These are phyloP conservation scores for Danielia reshetovae DNA, from an alignment of 805 yeast species.

Conservation along the genomic window DNA sequence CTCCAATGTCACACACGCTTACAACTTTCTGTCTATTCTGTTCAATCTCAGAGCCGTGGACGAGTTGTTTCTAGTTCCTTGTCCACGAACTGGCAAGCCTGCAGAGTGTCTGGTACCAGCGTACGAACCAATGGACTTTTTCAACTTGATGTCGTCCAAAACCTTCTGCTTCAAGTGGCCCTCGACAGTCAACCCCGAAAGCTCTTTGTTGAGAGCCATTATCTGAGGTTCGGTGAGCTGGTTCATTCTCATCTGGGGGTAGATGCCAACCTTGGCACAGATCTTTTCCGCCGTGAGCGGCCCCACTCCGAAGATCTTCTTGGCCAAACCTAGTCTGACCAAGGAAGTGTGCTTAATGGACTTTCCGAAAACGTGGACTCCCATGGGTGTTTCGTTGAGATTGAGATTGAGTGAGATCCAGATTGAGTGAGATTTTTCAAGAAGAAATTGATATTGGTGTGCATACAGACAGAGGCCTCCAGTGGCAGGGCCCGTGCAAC, in stretches of 20 bases:
- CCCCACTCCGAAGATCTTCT: conserved; percentile 88
- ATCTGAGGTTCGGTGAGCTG: conserved; percentile 86
- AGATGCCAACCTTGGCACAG: conserved; percentile 85
- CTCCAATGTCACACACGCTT: neutral
- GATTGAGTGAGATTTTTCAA: too few relatives aligned
- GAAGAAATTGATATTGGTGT: too few relatives aligned
- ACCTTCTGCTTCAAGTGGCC: conserved; percentile 71
- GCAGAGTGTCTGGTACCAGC: conserved; percentile 86
- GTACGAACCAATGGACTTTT: conserved; percentile 78
- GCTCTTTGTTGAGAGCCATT: conserved; percentile 81
- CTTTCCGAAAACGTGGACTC: conserved; percentile 43
- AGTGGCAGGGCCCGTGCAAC: too few relatives aligned
- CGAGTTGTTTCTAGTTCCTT: conserved; percentile 87
- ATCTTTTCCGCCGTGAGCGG: conserved; percentile 62
- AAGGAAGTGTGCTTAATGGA: conserved; percentile 40
- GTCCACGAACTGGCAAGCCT: conserved; percentile 70
- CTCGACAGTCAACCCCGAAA: conserved; percentile 78
- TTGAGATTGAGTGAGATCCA: too few relatives aligned
- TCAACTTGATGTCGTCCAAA: conserved; percentile 71
- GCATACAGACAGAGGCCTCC: too few relatives aligned
- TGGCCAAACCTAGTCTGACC: conserved; percentile 60
- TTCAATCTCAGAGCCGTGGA: conserved; percentile 85
- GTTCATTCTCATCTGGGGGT: conserved; percentile 92
- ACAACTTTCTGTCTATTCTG: conserved; percentile 55
- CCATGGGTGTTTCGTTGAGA: conserved; percentile 23